These are phyloP conservation scores for Triadica sebifera DNA, from an alignment of 345 rosid species.

Conservation along the genomic window DNA sequence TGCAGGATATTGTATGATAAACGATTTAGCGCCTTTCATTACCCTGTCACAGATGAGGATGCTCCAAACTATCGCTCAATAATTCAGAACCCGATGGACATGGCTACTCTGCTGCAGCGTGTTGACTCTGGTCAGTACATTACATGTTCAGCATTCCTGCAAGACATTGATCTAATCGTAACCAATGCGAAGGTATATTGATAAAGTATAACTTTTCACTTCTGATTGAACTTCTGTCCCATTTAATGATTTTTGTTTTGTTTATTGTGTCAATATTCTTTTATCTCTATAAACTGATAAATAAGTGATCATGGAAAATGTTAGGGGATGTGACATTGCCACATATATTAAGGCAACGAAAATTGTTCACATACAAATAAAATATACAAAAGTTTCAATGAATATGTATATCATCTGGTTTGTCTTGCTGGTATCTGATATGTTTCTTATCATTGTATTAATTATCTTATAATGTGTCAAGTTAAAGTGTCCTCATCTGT, in stretches of 20 bases:
- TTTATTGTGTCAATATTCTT: not conserved
- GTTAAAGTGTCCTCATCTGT: not conserved
- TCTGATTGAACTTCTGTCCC: not conserved
- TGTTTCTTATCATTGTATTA: not conserved
- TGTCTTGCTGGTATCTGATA: not conserved
- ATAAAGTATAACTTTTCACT: not conserved
- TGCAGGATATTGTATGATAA: constrained; percentile 86
- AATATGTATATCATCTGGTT: not conserved
- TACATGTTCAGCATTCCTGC: constrained; percentile 77
- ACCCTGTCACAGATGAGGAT: constrained; percentile 91
- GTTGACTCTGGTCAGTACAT: constrained; percentile 88
- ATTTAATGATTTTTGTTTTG: not conserved
- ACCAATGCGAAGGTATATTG: constrained; percentile 77
- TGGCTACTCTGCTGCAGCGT: constrained; percentile 82
- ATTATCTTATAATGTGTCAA: not conserved
- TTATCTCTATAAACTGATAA: not conserved
- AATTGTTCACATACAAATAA: not conserved
- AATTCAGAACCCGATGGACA: constrained; percentile 93
- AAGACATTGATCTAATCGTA: constrained; percentile 88
- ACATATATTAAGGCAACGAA: not conserved
- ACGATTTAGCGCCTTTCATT: constrained; percentile 88
- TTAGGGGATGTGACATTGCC: not conserved
- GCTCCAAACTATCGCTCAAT: constrained; percentile 88
- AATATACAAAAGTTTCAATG: not conserved
- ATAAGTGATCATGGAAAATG: not conserved